Conservation (phyloP, 352 stramenopile species). For the Thalassiosira hispida region DNA sequence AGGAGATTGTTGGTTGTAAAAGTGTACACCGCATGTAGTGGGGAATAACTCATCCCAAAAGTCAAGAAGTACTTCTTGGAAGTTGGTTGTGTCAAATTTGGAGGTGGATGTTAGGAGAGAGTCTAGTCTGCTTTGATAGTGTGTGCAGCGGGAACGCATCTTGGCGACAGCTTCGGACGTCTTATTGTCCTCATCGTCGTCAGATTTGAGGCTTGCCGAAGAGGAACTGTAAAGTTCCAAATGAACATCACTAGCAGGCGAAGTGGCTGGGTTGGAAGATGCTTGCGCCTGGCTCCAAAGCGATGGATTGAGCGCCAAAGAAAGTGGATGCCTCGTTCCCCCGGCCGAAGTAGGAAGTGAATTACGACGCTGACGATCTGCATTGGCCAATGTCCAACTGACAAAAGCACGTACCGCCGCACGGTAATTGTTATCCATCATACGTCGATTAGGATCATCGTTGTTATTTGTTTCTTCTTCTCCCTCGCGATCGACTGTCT, state of each 20-base stretch:
- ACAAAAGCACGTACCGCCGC: not conserved
- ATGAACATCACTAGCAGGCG: constrained; percentile 34
- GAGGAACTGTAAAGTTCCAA: constrained; percentile 66
- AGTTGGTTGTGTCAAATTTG: constrained; percentile 28
- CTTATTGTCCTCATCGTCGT: constrained; percentile 5
- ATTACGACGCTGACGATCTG: not conserved
- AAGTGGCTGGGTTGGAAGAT: not conserved
- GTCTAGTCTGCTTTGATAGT: constrained; percentile 57
- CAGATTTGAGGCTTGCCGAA: constrained; percentile 17
- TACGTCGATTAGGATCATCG: not conserved
- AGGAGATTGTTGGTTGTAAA: constrained; percentile 70
- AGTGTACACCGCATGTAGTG: constrained; percentile 63
- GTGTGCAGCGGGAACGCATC: constrained; percentile 34
- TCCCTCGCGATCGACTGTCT: not conserved
- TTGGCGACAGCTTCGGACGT: constrained; percentile 16
- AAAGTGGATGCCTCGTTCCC: not conserved
- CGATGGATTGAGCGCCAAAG: not conserved
- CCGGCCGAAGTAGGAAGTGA: not conserved
- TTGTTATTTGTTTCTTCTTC: not conserved
- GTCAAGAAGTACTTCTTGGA: constrained; percentile 76
- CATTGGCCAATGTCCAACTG: not conserved
- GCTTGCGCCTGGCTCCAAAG: too few species aligned
- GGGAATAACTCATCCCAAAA: constrained; percentile 83
- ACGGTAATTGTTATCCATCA: constrained; percentile 8
- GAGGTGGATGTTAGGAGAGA: constrained; percentile 5